Evolutionary conservation across 805 yeast genomes (phyloP).

Genomic region (Nakazawaea laoshanensis): DNA sequence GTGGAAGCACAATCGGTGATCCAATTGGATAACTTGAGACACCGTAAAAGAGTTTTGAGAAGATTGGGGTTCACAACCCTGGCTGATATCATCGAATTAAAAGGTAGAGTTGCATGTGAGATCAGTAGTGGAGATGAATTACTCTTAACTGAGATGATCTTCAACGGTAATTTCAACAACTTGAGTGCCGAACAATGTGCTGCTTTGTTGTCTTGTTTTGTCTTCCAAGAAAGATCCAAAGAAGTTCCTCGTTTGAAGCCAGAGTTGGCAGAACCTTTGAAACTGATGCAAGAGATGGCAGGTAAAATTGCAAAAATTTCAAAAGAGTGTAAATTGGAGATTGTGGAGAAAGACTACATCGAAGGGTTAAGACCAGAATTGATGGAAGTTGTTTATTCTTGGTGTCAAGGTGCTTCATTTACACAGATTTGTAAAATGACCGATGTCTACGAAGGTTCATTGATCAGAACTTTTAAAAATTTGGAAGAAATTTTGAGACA

Average conservation of each 20-base stretch:
- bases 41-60: conserved; percentile 87
- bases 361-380: conserved; percentile 87
- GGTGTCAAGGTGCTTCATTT: conserved; percentile 96
- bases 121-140: conserved; percentile 87
- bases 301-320: conserved; percentile 80
- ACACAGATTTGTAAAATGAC: conserved; percentile 98
- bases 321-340: conserved; percentile 82
- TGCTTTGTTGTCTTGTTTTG: conserved; percentile 86
- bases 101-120: conserved; percentile 97
- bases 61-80: conserved; percentile 85
- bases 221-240: conserved; percentile 92
- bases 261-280: conserved; percentile 86
- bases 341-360: conserved; percentile 86
- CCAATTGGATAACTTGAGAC: conserved; percentile 88
- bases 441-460: conserved; percentile 94
- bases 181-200: conserved; percentile 87
- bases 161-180: conserved; percentile 92
- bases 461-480: conserved; percentile 90
- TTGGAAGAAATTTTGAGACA: conserved; percentile 90
- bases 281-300: conserved; percentile 87
- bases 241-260: conserved; percentile 81
- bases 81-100: conserved; percentile 85
- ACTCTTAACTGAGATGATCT: conserved; percentile 80
- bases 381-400: conserved; percentile 93
- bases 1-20: conserved; percentile 83